phyloP scores from a whole-genome alignment of 129 eudicot genomes.

The Deinandra increscens region DNA sequence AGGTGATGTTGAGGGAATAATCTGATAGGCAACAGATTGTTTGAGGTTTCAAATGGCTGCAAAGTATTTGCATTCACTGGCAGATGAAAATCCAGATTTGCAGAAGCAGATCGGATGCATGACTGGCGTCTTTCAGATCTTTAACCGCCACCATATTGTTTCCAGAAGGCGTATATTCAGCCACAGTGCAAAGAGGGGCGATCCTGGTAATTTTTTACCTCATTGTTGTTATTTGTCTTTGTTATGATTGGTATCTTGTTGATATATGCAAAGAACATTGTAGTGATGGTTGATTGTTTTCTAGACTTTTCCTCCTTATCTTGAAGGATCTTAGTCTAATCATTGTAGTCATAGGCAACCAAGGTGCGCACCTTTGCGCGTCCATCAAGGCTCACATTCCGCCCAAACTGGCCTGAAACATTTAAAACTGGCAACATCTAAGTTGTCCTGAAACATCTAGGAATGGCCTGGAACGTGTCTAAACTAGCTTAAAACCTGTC shows the following conservation, averaged over 20 bases:
- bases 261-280: background rate
- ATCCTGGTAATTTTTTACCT: slow-evolving; percentile 46
- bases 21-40: background rate
- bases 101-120: slow-evolving; percentile 83
- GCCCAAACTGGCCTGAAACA: no score
- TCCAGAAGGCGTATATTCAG: slow-evolving; percentile 20
- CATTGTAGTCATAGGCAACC: no score
- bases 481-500: no score
- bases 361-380: no score
- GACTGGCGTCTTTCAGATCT: slow-evolving; percentile 76
- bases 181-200: slow-evolving; percentile 42
- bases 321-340: background rate
- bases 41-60: slow-evolving; percentile 59
- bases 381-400: no score
- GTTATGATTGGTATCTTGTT: slow-evolving; percentile 12
- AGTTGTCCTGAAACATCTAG: no score
- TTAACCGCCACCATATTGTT: slow-evolving; percentile 57
- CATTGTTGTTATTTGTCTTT: background rate
- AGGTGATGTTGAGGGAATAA: slow-evolving; percentile 2
- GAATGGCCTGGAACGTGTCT: no score
- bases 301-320: background rate
- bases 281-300: background rate
- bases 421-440: no score
- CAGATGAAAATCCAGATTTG: slow-evolving; percentile 84
- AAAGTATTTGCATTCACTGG: slow-evolving; percentile 68